phyloP scores from a whole-genome alignment of 495 filamentous ascomycete genomes.

The Friedmanniomyces endolithicus region DNA sequence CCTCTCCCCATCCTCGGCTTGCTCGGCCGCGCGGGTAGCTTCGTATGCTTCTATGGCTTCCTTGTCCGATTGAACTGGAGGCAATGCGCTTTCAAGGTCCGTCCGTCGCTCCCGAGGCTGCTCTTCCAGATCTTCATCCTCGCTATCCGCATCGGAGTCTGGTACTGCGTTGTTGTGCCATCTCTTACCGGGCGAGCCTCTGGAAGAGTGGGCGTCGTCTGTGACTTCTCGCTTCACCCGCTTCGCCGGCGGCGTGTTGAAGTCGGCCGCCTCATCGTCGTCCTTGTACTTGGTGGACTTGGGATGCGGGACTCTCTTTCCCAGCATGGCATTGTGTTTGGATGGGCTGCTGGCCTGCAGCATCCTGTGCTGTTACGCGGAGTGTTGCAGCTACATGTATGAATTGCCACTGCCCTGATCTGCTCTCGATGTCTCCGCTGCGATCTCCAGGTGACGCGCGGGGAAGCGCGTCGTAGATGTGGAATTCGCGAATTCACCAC shows the following conservation, averaged over 20 bases:
- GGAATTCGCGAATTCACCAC: too few species aligned
- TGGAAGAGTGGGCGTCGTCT: neutral
- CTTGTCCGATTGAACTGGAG: slow-evolving; percentile 50
- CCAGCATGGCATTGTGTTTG: slow-evolving; percentile 31
- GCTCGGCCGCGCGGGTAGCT: slow-evolving; percentile 37
- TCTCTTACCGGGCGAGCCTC: neutral
- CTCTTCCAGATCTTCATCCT: slow-evolving; percentile 16
- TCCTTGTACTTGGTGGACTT: slow-evolving; percentile 28
- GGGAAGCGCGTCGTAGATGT: too few species aligned
- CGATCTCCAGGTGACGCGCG: too few species aligned
- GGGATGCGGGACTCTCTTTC: slow-evolving; percentile 21
- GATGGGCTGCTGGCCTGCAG: slow-evolving; percentile 25
- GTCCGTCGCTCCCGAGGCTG: slow-evolving; percentile 38
- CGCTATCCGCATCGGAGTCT: slow-evolving; percentile 28
- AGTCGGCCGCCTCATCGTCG: slow-evolving; percentile 8
- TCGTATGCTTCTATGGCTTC: slow-evolving; percentile 77
- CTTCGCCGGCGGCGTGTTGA: slow-evolving; percentile 24
- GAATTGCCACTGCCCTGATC: too few species aligned
- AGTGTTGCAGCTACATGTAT: too few species aligned
- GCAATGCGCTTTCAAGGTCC: slow-evolving; percentile 66
- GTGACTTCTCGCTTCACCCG: slow-evolving; percentile 16
- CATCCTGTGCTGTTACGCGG: too few species aligned
- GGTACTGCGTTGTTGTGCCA: slow-evolving; percentile 13
- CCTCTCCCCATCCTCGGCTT: slow-evolving; percentile 27
- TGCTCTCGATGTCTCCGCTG: too few species aligned